Percentiles rank a stretch among this genome's conserved stretches.
phyloP scores from a whole-genome alignment of 2,329 filamentous ascomycete species.

The Albifimbria verrucaria region DNA sequence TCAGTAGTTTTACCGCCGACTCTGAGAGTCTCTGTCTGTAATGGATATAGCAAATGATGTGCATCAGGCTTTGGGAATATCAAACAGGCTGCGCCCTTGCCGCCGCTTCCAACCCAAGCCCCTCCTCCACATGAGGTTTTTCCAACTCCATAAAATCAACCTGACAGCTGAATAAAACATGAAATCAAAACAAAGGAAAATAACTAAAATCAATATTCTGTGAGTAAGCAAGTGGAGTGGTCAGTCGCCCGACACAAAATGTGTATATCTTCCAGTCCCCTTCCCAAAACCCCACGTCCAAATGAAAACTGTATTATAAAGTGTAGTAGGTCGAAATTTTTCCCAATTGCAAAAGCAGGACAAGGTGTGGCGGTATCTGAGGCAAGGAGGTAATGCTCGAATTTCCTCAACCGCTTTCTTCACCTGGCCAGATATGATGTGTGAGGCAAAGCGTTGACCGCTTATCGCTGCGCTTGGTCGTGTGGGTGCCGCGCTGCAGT shows the following conservation, averaged over 20 bases:
- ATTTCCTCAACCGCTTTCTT: not conserved
- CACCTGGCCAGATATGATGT: constrained; percentile 1
- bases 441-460: constrained; percentile 1
- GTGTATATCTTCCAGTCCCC: constrained; percentile 21
- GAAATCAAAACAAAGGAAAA: constrained; percentile 8
- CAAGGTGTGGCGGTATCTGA: no score
- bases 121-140: constrained; percentile 10
- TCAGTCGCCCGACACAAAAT: constrained; percentile 22
- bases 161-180: not conserved
- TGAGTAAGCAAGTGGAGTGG: constrained; percentile 9
- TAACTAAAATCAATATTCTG: constrained; percentile 11
- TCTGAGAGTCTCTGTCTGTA: not conserved
- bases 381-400: no score
- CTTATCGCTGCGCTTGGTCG: constrained; percentile 14
- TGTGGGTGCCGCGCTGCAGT: constrained; percentile 22
- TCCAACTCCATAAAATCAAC: constrained; percentile 13
- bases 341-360: no score
- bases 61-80: not conserved
- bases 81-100: not conserved
- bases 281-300: constrained; percentile 12
- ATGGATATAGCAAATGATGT: not conserved
- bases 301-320: constrained; percentile 18
- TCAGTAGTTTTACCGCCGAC: not conserved
- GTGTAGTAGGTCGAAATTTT: no score
- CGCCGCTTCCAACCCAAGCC: constrained; percentile 6